Percentiles rank a stretch among this genome's conserved stretches.
These are phyloP conservation scores for Picea sitchensis DNA, from an alignment of 75 land plant genomes.

Conservation along the genomic window DNA sequence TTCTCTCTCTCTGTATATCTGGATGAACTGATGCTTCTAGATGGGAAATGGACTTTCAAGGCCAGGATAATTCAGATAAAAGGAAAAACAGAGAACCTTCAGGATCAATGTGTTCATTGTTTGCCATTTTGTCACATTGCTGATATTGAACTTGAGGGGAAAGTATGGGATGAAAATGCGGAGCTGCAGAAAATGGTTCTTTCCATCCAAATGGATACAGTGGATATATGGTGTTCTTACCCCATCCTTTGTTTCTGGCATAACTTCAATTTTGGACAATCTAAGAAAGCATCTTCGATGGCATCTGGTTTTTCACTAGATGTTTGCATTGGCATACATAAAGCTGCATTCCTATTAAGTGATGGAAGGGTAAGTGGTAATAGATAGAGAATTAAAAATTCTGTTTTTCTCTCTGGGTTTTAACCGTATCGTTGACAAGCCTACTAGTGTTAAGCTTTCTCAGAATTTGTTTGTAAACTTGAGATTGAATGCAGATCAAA, in stretches of 20 bases:
- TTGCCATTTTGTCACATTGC: conserved; percentile 45
- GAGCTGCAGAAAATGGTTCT: background rate
- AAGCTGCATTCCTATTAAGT: conserved; percentile 62
- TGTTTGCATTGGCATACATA: conserved; percentile 34
- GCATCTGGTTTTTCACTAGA: conserved; percentile 7
- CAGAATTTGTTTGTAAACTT: background rate
- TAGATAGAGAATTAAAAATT: background rate
- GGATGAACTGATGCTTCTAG: conserved; percentile 20
- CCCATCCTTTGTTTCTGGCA: conserved; percentile 58
- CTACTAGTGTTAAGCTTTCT: background rate
- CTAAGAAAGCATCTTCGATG: conserved; percentile 27
- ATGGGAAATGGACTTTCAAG: conserved; percentile 13
- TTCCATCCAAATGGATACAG: conserved; percentile 27
- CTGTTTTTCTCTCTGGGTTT: background rate
- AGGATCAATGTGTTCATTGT: conserved; percentile 10
- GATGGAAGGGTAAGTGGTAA: conserved; percentile 84
- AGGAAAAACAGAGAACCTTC: conserved; percentile 23
- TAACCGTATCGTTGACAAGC: background rate
- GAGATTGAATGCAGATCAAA: background rate
- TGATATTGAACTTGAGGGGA: conserved; percentile 21
- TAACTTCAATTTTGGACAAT: too few relatives aligned
- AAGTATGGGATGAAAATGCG: conserved; percentile 6
- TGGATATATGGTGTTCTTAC: conserved; percentile 66
- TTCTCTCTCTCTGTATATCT: conserved; percentile 1
- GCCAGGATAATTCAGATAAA: conserved; percentile 22